Evolutionary conservation across 1,284 basidiomycete species (phyloP).

Genomic region (Trametes versicolor): DNA sequence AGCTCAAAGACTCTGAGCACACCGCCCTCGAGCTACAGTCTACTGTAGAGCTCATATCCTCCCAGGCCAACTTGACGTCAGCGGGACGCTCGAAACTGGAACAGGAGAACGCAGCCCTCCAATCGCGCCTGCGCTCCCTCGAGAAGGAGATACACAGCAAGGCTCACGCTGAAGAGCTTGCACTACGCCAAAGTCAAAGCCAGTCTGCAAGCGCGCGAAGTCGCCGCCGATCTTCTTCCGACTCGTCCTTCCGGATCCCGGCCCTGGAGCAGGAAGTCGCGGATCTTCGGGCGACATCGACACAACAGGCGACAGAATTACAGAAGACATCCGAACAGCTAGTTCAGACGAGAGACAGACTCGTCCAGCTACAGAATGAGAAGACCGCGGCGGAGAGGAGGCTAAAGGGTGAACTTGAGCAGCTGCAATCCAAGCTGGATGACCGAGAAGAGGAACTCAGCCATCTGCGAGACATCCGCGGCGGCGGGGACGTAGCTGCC

Average conservation of each 20-base stretch:
- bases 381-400: conserved; percentile 62
- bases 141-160: conserved; percentile 34
- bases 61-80: conserved; percentile 59
- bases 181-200: conserved; percentile 46
- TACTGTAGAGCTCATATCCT: conserved; percentile 65
- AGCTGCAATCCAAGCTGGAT: conserved; percentile 55
- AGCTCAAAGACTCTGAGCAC: conserved; percentile 59
- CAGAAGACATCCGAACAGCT: conserved; percentile 55
- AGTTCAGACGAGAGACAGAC: conserved; percentile 55
- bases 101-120: conserved; percentile 63
- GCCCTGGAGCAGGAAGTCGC: conserved; percentile 64
- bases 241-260: conserved; percentile 57
- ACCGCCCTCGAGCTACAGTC: conserved; percentile 64
- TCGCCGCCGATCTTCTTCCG: conserved; percentile 58
- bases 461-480: conserved; percentile 44
- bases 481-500: conserved; percentile 34
- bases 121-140: conserved; percentile 44
- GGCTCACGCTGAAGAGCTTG: conserved; percentile 37
- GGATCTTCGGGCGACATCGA: conserved; percentile 53
- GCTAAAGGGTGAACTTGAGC: conserved; percentile 52
- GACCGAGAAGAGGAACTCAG: conserved; percentile 67
- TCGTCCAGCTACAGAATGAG: conserved; percentile 67
- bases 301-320: conserved; percentile 56
- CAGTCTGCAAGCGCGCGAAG: conserved; percentile 40
- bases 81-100: conserved; percentile 56